These are phyloP conservation scores for Phylloporus sp. DNA, from an alignment of 1,284 basidiomycete genomes.

Conservation along the genomic window DNA sequence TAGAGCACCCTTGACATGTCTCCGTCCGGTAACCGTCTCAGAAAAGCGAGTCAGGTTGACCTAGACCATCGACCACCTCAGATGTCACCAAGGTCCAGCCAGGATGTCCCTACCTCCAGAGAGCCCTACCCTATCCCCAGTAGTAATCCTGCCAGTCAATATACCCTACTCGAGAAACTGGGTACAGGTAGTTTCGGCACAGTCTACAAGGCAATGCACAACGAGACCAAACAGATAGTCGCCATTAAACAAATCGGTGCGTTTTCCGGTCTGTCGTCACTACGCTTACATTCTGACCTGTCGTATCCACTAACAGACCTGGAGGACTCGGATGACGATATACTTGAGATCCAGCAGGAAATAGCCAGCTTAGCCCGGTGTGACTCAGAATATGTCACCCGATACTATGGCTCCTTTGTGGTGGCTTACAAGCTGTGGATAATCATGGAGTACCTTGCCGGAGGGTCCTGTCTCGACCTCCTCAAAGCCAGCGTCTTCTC, in stretches of 20 bases:
- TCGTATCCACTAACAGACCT: conserved; percentile 53
- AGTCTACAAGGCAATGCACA: conserved; percentile 97
- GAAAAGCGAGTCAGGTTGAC: conserved; percentile 48
- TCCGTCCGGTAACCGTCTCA: conserved; percentile 47
- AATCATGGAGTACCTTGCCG: conserved; percentile 98
- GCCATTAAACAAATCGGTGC: conserved; percentile 97
- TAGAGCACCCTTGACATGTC: conserved; percentile 43
- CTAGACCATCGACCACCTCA: conserved; percentile 49
- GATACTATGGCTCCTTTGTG: conserved; percentile 97
- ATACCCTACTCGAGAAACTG: conserved; percentile 92
- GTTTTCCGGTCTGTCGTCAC: conserved; percentile 31
- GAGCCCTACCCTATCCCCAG: conserved; percentile 72
- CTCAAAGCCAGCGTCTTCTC: conserved; percentile 91
- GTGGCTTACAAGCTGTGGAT: conserved; percentile 99
- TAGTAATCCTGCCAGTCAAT: conserved; percentile 85
- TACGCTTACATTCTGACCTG: conserved; percentile 4
- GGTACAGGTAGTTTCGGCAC: conserved; percentile 98
- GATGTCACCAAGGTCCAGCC: conserved; percentile 47
- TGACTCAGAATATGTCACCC: conserved; percentile 94
- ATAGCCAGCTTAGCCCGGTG: conserved; percentile 95
- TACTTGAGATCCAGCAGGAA: conserved; percentile 97
- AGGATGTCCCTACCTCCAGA: conserved; percentile 41
- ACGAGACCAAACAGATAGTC: conserved; percentile 91
- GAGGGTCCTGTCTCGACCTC: conserved; percentile 96
- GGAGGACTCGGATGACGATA: conserved; percentile 93